Percentiles rank a stretch among this genome's conserved stretches.
Evolutionary conservation across 1,284 basidiomycete species (phyloP).

Genomic region (Microbotryum violaceum): DNA sequence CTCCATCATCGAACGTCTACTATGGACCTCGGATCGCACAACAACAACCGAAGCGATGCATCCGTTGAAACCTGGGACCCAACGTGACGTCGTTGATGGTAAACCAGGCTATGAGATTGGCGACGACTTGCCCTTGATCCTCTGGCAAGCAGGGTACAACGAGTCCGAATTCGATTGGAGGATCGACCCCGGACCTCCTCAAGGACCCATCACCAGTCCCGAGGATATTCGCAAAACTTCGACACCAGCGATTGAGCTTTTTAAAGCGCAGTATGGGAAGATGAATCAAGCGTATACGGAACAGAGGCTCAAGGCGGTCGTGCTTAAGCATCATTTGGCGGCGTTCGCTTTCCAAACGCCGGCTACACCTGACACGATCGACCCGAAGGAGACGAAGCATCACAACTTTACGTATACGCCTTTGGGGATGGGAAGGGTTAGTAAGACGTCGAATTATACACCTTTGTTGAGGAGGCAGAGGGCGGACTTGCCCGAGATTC

Average conservation of each 20-base stretch:
- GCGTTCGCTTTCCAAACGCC: constrained; percentile 38
- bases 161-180: constrained; percentile 66
- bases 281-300: constrained; percentile 25
- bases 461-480: constrained; percentile 59
- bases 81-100: constrained; percentile 46
- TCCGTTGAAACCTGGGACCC: neutral
- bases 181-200: constrained; percentile 48
- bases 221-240: constrained; percentile 37
- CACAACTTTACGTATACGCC: constrained; percentile 50
- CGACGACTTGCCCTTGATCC: constrained; percentile 76
- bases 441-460: constrained; percentile 56
- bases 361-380: neutral
- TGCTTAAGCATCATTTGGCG: constrained; percentile 43
- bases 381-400: neutral
- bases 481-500: constrained; percentile 59
- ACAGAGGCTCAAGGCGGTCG: constrained; percentile 25
- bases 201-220: constrained; percentile 38
- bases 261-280: constrained; percentile 21
- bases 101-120: constrained; percentile 94
- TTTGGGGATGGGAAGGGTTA: constrained; percentile 63
- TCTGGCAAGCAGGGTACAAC: constrained; percentile 83
- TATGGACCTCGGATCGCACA: constrained; percentile 53
- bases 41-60: constrained; percentile 7
- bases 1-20: constrained; percentile 60
- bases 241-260: constrained; percentile 16